These are phyloP conservation scores for Glebionis coronaria DNA, from an alignment of 129 eudicot species.

Conservation along the genomic window DNA sequence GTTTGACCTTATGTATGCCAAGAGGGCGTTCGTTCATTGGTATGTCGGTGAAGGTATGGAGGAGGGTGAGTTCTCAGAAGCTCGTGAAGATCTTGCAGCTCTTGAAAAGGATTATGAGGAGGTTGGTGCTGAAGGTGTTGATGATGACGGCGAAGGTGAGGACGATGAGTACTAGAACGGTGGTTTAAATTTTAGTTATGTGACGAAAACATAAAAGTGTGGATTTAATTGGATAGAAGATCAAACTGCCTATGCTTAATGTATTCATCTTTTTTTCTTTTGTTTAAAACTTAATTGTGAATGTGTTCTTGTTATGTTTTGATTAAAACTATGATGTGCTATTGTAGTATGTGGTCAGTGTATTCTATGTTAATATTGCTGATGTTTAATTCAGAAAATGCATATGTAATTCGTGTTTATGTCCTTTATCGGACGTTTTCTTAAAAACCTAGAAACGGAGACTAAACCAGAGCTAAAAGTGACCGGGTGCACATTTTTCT, in stretches of 20 bases:
- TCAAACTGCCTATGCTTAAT: neutral
- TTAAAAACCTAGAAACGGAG: neutral
- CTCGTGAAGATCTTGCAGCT: constrained; percentile 95
- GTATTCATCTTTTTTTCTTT: constrained; percentile 1
- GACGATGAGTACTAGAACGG: constrained; percentile 59
- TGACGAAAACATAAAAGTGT: constrained; percentile 16
- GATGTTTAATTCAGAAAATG: neutral
- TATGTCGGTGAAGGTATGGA: constrained; percentile 99
- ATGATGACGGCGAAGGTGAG: constrained; percentile 71
- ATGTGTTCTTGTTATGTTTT: constrained; percentile 10
- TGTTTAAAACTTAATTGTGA: constrained; percentile 19
- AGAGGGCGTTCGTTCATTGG: constrained; percentile 97
- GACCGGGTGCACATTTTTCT: no score
- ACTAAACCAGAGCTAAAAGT: neutral
- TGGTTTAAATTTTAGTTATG: constrained; percentile 14
- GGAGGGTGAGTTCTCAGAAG: constrained; percentile 96
- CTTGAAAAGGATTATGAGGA: constrained; percentile 96
- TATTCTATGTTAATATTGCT: neutral
- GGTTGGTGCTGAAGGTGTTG: constrained; percentile 96
- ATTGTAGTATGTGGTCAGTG: constrained; percentile 6
- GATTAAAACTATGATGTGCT: constrained; percentile 12
- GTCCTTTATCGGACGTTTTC: neutral
- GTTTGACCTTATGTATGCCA: constrained; percentile 89
- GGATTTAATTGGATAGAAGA: constrained; percentile 16
- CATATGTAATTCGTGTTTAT: neutral